phyloP scores from a whole-genome alignment of 2,329 filamentous ascomycete genomes.

The Colletotrichum chrysophilum region DNA sequence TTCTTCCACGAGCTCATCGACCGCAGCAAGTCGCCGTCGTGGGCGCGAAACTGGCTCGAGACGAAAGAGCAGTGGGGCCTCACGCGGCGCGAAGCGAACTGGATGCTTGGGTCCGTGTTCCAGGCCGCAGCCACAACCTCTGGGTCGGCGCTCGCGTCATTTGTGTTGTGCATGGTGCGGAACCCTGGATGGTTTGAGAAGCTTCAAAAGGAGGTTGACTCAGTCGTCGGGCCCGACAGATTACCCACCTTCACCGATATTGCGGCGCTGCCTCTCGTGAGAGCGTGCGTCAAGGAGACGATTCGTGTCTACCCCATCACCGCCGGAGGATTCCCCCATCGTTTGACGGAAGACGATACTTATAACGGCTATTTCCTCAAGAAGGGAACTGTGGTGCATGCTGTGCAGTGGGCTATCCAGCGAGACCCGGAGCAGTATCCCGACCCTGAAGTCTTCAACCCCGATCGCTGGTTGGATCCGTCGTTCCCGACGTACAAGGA shows the following conservation, averaged over 20 bases:
- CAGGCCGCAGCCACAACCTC: slow-evolving; percentile 43
- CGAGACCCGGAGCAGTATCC: slow-evolving; percentile 45
- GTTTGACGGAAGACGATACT: slow-evolving; percentile 53
- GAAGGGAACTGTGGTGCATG: slow-evolving; percentile 55
- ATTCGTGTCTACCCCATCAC: slow-evolving; percentile 56
- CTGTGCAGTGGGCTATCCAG: slow-evolving; percentile 56
- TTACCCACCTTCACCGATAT: slow-evolving; percentile 40
- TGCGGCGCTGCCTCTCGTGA: slow-evolving; percentile 38
- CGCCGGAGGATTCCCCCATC: slow-evolving; percentile 51
- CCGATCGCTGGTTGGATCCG: slow-evolving; percentile 41
- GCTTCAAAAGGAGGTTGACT: slow-evolving; percentile 44
- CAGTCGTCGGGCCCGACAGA: slow-evolving; percentile 36
- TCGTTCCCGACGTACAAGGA: slow-evolving; percentile 43
- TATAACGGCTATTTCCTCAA: slow-evolving; percentile 58
- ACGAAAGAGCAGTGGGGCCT: slow-evolving; percentile 15
- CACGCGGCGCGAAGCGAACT: slow-evolving; percentile 29
- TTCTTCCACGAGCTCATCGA: slow-evolving; percentile 12
- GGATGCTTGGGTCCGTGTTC: slow-evolving; percentile 36
- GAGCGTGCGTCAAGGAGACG: slow-evolving; percentile 46
- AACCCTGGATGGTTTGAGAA: slow-evolving; percentile 37
- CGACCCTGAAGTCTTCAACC: slow-evolving; percentile 43
- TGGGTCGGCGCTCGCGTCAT: slow-evolving; percentile 30
- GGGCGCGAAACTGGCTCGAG: background rate
- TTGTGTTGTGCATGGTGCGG: slow-evolving; percentile 30
- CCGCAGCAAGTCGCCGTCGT: slow-evolving; percentile 4